Evolutionary conservation across 192 early-diverging fungal genomes (phyloP).

Genomic region (Lunasporangiospora selenospora): DNA sequence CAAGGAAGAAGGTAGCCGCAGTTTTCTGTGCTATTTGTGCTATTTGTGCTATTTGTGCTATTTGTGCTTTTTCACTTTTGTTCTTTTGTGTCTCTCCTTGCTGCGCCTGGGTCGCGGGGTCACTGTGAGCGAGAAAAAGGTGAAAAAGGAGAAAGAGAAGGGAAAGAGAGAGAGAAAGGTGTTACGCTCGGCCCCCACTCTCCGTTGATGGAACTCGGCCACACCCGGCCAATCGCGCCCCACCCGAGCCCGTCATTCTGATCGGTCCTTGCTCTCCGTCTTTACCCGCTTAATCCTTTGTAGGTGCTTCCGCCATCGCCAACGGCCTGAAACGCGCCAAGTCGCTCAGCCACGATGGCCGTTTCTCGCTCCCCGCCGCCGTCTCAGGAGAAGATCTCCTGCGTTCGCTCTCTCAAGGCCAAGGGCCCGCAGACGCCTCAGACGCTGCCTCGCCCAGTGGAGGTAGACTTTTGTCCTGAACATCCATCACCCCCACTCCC

Average conservation of each 20-base stretch:
- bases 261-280: not conserved
- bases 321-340: constrained; percentile 45
- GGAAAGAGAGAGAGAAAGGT: not conserved
- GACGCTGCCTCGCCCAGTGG: constrained; percentile 32
- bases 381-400: constrained; percentile 39
- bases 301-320: constrained; percentile 31
- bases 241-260: not conserved
- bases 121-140: no score
- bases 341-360: constrained; percentile 42
- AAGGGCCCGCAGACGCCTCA: constrained; percentile 21
- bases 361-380: constrained; percentile 19
- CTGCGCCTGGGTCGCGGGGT: no score
- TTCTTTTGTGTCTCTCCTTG: no score
- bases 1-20: constrained; percentile 40
- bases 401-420: constrained; percentile 32
- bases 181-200: not conserved
- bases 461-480: constrained; percentile 38
- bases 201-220: no score
- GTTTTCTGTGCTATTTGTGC: no score
- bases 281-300: not conserved
- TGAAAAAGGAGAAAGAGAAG: not conserved
- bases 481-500: no score
- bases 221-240: no score
- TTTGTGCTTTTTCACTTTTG: no score
- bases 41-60: no score